Evolutionary conservation across 106 monocot genomes (phyloP).

Genomic region (Dendrobium catenatum): DNA sequence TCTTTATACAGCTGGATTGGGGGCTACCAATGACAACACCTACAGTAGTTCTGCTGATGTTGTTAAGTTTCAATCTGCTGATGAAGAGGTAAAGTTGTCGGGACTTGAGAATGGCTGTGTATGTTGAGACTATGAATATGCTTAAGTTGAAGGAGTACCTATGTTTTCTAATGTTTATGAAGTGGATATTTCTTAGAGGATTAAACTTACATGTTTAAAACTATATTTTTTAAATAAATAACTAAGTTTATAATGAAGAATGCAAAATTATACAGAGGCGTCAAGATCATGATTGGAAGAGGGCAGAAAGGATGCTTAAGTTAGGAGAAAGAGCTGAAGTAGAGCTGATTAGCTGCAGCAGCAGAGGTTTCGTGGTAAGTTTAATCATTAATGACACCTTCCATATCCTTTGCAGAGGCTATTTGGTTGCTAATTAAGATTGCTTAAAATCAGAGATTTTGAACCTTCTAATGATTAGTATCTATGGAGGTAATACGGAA

Average conservation of each 20-base stretch:
- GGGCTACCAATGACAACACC: conserved; percentile 12
- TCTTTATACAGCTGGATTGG: conserved; percentile 10
- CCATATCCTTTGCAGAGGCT: not conserved
- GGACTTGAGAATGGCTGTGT: not conserved
- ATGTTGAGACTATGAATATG: not conserved
- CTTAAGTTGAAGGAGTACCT: not conserved
- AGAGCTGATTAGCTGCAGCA: conserved; percentile 81
- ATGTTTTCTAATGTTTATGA: not conserved
- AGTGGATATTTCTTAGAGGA: not conserved
- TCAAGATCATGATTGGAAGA: conserved; percentile 57
- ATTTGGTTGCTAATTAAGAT: not conserved
- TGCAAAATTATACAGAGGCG: conserved; percentile 38
- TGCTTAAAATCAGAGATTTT: not conserved
- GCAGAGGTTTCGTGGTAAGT: conserved; percentile 87
- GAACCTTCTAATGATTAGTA: not conserved
- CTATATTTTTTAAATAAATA: not conserved
- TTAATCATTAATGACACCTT: not conserved
- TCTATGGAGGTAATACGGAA: not conserved
- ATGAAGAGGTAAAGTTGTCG: conserved; percentile 46
- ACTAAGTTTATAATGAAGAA: conserved; percentile 15
- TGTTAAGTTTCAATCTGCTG: conserved; percentile 20
- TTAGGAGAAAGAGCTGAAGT: conserved; percentile 72
- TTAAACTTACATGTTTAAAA: not conserved
- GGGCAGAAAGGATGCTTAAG: conserved; percentile 30
- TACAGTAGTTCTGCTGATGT: conserved; percentile 14